A percentile compares a stretch with the other conserved stretches of the same genome.
Evolutionary conservation across 1,284 basidiomycete genomes (phyloP).

Genomic region (Boletus smithii): DNA sequence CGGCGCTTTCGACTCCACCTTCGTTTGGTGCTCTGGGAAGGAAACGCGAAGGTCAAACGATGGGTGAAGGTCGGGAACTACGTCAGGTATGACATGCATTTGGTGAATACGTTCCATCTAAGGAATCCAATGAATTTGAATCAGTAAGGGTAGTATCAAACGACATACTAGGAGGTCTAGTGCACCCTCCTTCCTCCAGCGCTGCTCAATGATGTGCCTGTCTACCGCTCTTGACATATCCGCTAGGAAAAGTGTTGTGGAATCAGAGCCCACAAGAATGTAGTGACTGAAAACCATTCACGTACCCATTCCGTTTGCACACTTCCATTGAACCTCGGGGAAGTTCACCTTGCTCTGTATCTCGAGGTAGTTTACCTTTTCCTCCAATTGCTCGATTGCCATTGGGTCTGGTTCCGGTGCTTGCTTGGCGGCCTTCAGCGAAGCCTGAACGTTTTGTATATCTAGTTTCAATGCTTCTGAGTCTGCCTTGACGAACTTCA

Average conservation of each 20-base stretch:
- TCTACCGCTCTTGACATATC: constrained; percentile 69
- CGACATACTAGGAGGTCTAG: constrained; percentile 78
- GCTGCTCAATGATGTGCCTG: constrained; percentile 77
- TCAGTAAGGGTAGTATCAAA: not conserved
- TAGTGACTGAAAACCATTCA: constrained; percentile 13
- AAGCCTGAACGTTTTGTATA: constrained; percentile 39
- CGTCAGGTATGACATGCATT: constrained; percentile 89
- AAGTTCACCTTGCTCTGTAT: constrained; percentile 73
- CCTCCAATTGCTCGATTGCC: constrained; percentile 39
- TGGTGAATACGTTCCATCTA: constrained; percentile 90
- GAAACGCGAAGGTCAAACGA: constrained; percentile 70
- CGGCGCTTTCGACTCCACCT: constrained; percentile 34
- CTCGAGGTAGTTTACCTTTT: constrained; percentile 49
- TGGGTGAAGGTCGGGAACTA: constrained; percentile 72
- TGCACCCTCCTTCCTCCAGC: constrained; percentile 81
- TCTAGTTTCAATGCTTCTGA: constrained; percentile 44
- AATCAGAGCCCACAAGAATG: constrained; percentile 1
- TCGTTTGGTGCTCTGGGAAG: constrained; percentile 39
- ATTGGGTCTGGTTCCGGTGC: constrained; percentile 36
- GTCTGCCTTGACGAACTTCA: constrained; percentile 60
- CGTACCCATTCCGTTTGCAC: constrained; percentile 73
- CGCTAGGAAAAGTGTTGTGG: constrained; percentile 37
- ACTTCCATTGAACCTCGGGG: constrained; percentile 74
- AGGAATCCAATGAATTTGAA: not conserved
- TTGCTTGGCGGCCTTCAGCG: constrained; percentile 32